These are phyloP conservation scores for Phanerochaete carnosa DNA, from an alignment of 768 basidiomycete species.

Conservation along the genomic window DNA sequence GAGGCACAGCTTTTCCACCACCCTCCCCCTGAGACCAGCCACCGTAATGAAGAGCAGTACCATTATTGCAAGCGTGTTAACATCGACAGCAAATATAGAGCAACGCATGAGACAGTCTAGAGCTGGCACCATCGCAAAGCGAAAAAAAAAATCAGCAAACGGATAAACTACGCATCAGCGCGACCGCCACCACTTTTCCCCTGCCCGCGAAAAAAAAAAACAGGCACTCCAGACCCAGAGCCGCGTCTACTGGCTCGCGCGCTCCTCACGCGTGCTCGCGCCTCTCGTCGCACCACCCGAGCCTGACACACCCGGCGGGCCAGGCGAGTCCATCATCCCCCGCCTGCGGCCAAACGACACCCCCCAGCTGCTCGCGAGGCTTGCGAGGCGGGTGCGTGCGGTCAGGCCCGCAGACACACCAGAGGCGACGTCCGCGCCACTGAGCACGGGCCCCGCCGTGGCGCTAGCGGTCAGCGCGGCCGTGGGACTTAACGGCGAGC, in stretches of 20 bases:
- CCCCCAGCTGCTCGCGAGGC: constrained; percentile 52
- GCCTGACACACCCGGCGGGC: neutral
- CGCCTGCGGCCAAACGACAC: constrained; percentile 61
- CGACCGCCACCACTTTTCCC: neutral
- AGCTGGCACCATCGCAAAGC: neutral
- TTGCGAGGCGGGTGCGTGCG: constrained; percentile 29
- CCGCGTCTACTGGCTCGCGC: neutral
- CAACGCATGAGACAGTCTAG: neutral
- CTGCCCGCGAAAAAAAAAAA: neutral
- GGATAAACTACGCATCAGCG: constrained; percentile 14
- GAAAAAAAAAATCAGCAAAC: neutral
- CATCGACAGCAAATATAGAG: neutral
- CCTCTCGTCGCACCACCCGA: neutral
- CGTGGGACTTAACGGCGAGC: constrained; percentile 40
- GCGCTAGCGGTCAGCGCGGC: constrained; percentile 25
- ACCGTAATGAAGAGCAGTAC: neutral
- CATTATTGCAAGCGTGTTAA: too few relatives aligned
- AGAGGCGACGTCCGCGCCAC: constrained; percentile 4
- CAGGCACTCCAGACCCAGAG: neutral
- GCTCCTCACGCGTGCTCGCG: neutral
- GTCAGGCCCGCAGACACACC: neutral
- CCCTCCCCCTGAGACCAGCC: neutral
- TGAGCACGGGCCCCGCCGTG: constrained; percentile 17
- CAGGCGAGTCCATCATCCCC: constrained; percentile 10
- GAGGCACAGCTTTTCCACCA: neutral